A percentile compares a stretch with the other conserved stretches of the same genome.
phyloP scores from a whole-genome alignment of 768 basidiomycete species.

The Leccinum imitatum region DNA sequence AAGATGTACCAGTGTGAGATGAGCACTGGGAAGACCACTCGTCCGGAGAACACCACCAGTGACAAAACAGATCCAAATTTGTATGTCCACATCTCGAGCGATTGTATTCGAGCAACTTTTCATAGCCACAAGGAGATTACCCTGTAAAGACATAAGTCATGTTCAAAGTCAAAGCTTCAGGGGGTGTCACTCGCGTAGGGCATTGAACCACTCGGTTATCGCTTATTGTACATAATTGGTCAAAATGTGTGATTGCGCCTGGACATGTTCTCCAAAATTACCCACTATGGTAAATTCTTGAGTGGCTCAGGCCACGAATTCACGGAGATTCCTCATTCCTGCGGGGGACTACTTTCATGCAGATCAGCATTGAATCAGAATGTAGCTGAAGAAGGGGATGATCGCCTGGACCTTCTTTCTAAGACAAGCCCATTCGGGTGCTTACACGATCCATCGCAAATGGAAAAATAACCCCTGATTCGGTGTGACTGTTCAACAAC shows the following conservation, averaged over 20 bases:
- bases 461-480: background rate
- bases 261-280: conserved; percentile 15
- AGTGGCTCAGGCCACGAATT: too few relatives aligned
- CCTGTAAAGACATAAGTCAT: conserved; percentile 22
- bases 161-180: conserved; percentile 11
- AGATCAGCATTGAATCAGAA: too few relatives aligned
- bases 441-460: conserved; percentile 7
- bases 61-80: conserved; percentile 18
- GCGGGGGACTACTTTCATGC: too few relatives aligned
- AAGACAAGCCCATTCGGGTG: background rate
- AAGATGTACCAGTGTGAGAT: background rate
- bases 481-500: background rate
- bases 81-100: conserved; percentile 18
- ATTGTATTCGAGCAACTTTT: conserved; percentile 24
- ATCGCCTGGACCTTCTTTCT: too few relatives aligned
- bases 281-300: background rate
- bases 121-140: conserved; percentile 21
- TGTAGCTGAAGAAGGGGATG: background rate
- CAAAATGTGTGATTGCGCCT: conserved; percentile 25
- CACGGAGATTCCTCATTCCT: too few relatives aligned
- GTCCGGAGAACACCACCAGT: background rate
- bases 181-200: background rate
- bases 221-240: conserved; percentile 4
- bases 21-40: background rate
- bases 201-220: conserved; percentile 29